These are phyloP conservation scores for Scheffersomyces amazonensis DNA, from an alignment of 805 yeast genomes.

Conservation along the genomic window DNA sequence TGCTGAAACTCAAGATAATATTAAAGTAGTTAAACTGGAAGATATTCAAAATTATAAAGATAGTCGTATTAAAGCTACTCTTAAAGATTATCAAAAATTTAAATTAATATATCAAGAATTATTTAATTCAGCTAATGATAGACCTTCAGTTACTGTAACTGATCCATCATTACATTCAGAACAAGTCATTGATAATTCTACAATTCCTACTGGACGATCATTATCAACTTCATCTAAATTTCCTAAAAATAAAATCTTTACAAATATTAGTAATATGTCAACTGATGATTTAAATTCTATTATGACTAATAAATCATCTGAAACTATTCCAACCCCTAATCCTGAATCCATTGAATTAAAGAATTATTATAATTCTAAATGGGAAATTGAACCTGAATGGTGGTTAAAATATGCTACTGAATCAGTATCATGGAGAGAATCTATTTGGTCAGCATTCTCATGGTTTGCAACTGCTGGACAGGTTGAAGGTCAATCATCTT, in stretches of 20 bases:
- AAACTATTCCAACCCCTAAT: neutral
- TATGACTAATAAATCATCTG: neutral
- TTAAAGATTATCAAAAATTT: slow-evolving; percentile 36
- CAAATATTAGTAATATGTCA: slow-evolving; percentile 11
- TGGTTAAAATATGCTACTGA: slow-evolving; percentile 44
- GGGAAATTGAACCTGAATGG: slow-evolving; percentile 34
- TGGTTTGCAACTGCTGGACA: slow-evolving; percentile 93
- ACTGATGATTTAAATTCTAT: slow-evolving; percentile 26
- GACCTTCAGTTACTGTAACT: too few relatives aligned
- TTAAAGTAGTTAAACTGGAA: slow-evolving; percentile 9
- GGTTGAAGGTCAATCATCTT: slow-evolving; percentile 8
- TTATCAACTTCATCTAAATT: neutral
- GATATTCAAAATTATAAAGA: slow-evolving; percentile 5
- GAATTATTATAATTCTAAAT: neutral
- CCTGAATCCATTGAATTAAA: neutral
- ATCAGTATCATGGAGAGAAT: slow-evolving; percentile 53
- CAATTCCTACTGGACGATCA: neutral
- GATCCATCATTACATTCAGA: too few relatives aligned
- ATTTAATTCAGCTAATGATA: too few relatives aligned
- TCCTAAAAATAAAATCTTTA: neutral
- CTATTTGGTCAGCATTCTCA: slow-evolving; percentile 65
- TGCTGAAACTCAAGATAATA: slow-evolving; percentile 12
- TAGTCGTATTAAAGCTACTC: slow-evolving; percentile 23
- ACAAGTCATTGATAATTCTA: too few relatives aligned
- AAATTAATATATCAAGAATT: slow-evolving; percentile 26